phyloP scores from a whole-genome alignment of 441 rosid species.

The California macrophylla region DNA sequence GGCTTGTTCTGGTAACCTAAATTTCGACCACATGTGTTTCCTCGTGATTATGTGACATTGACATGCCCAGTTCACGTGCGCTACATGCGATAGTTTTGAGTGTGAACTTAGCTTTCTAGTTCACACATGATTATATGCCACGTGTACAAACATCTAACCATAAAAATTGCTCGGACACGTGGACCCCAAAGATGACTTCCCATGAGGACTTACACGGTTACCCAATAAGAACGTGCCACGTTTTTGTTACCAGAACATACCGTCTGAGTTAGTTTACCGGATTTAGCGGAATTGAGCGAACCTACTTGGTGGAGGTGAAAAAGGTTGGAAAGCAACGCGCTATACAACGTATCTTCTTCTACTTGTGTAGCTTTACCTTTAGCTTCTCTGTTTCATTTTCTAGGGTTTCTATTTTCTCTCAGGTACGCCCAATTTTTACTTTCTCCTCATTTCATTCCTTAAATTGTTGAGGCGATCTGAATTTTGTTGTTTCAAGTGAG shows the following conservation, averaged over 20 bases:
- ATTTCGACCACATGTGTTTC: not conserved
- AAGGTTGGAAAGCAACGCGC: not conserved
- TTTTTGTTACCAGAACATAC: not conserved
- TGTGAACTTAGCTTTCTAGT: not conserved
- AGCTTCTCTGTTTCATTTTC: not conserved
- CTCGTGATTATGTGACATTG: not conserved
- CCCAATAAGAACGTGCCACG: not conserved
- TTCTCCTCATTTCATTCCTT: not conserved
- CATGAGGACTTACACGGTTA: not conserved
- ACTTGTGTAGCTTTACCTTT: not conserved
- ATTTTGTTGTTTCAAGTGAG: not conserved
- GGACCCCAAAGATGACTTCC: not conserved
- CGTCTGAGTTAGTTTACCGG: not conserved
- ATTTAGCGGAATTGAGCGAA: not conserved
- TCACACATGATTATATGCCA: not conserved
- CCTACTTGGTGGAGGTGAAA: not conserved
- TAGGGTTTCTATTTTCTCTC: slow-evolving; percentile 1
- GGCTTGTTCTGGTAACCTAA: no score
- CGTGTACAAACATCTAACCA: not conserved
- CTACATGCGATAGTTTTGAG: not conserved
- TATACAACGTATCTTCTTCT: not conserved
- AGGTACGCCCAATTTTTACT: slow-evolving; percentile 1
- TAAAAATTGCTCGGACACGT: not conserved
- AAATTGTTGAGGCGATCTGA: not conserved
- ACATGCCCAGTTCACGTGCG: not conserved